Evolutionary conservation across 352 stramenopile genomes (phyloP).

Genomic region (Vaucheria bursata): DNA sequence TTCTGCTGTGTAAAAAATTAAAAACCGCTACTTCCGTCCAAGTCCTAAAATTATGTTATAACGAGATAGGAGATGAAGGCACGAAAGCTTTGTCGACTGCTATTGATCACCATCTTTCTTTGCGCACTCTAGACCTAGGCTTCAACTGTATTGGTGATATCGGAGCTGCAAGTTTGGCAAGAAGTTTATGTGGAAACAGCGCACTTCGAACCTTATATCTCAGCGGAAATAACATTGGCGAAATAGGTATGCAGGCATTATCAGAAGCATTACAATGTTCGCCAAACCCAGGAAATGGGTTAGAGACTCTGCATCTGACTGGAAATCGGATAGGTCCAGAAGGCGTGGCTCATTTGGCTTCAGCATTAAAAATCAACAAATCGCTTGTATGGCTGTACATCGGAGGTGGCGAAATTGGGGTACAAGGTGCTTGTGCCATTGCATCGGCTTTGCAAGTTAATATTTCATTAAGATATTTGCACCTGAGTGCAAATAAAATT

Average conservation of each 20-base stretch:
- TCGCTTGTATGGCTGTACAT: slow-evolving; percentile 35
- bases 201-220: slow-evolving; percentile 43
- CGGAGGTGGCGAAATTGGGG: slow-evolving; percentile 26
- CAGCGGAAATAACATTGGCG: slow-evolving; percentile 41
- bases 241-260: slow-evolving; percentile 16
- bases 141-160: slow-evolving; percentile 43
- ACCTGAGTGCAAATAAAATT: slow-evolving; percentile 46
- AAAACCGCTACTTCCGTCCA: slow-evolving; percentile 18
- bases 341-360: slow-evolving; percentile 16
- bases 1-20: slow-evolving; percentile 32
- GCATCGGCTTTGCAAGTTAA: slow-evolving; percentile 20
- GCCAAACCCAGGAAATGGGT: slow-evolving; percentile 5
- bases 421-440: slow-evolving; percentile 21
- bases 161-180: slow-evolving; percentile 26
- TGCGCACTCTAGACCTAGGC: slow-evolving; percentile 40
- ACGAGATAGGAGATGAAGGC: slow-evolving; percentile 40
- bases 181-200: slow-evolving; percentile 21
- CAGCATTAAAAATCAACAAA: slow-evolving; percentile 23
- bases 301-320: slow-evolving; percentile 39
- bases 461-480: slow-evolving; percentile 22
- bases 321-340: slow-evolving; percentile 40
- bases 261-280: slow-evolving; percentile 16
- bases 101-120: slow-evolving; percentile 30
- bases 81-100: slow-evolving; percentile 24
- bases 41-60: slow-evolving; percentile 45